Evolutionary conservation across 2,329 filamentous ascomycete genomes (phyloP), one percentile per base, ranked within the genome.

Genomic region (Aspergillus transmontanensis): DNA sequence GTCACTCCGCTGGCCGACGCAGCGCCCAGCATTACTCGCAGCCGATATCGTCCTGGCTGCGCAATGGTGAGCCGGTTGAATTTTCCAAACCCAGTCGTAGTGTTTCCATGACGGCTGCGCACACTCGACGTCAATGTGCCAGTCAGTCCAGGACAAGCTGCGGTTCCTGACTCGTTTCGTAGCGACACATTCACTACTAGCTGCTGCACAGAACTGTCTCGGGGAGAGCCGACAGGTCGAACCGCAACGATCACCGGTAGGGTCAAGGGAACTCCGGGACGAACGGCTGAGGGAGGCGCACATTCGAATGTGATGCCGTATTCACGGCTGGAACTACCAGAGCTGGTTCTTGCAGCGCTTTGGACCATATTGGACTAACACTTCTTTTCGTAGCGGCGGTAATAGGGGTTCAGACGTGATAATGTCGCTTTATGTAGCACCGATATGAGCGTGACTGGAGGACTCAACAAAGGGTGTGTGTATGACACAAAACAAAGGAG

Each of bases 71-170:
- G 68, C 1, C 67, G 65, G 4, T 65, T 68, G 53, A 76, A 73
- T 23, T 67, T 69, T 28, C 73, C 74, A 54, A 73, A 76, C 14
- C 75, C 75, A 51, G 67, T 74, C 26, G 64, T 72, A 7, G 72
- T 66, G 26, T 71, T 75, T 16, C 73, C 73, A 45, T 62, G 62
- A 48, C 71, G 70, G 55, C 72, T 76, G 61, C 72, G 70, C n/a
- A 76, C 73, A 21, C 71, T 77, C 11, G 74, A 72, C 6, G 75
- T 75, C 26, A 75, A 65, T 36, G 58, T 71, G 16, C 75, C 75
- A 5, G 67, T 64, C 32, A 76, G 58, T 7, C 72, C 72, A 19
- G 63, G 19, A 1, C 67, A 66, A 26, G 70, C 51, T 12, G 56
- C 64, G 12, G 67, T 64, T 16, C 73, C 69, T 9, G 69, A 28